Conservation (phyloP, 768 basidiomycete species). For the Suillus subluteus region DNA sequence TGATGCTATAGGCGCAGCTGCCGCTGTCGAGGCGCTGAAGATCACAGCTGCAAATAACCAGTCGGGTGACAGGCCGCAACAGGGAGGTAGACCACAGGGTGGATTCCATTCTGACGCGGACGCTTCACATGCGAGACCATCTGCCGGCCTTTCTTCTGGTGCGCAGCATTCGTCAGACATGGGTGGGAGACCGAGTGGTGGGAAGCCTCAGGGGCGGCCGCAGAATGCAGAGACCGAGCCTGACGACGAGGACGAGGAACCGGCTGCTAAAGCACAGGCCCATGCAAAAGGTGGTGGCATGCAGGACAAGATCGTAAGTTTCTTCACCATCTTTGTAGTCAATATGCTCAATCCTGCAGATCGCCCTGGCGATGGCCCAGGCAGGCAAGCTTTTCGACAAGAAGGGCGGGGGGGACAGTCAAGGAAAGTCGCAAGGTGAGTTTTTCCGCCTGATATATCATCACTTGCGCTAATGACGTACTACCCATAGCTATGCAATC, state of each 20-base stretch:
- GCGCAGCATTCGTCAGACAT: neutral
- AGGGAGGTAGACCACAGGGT: slow-evolving; percentile 10
- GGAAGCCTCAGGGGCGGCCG: neutral
- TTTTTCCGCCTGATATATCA: neutral
- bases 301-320: slow-evolving; percentile 35
- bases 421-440: slow-evolving; percentile 33
- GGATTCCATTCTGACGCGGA: neutral
- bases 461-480: neutral
- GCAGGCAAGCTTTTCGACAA: slow-evolving; percentile 37
- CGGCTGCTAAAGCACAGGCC: slow-evolving; percentile 11
- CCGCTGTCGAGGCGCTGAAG: slow-evolving; percentile 36
- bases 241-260: slow-evolving; percentile 14
- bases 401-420: slow-evolving; percentile 25
- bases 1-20: slow-evolving; percentile 31
- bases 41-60: slow-evolving; percentile 23
- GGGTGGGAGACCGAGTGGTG: slow-evolving; percentile 12
- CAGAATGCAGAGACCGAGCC: neutral
- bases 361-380: slow-evolving; percentile 35
- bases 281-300: slow-evolving; percentile 20
- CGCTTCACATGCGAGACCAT: neutral
- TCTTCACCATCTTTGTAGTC: neutral
- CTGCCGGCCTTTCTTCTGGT: slow-evolving; percentile 23
- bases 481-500: slow-evolving; percentile 33
- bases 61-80: neutral
- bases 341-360: slow-evolving; percentile 16